Conservation (phyloP, 2,329 filamentous ascomycete species). For the Acephala macrosclerotiorum region DNA sequence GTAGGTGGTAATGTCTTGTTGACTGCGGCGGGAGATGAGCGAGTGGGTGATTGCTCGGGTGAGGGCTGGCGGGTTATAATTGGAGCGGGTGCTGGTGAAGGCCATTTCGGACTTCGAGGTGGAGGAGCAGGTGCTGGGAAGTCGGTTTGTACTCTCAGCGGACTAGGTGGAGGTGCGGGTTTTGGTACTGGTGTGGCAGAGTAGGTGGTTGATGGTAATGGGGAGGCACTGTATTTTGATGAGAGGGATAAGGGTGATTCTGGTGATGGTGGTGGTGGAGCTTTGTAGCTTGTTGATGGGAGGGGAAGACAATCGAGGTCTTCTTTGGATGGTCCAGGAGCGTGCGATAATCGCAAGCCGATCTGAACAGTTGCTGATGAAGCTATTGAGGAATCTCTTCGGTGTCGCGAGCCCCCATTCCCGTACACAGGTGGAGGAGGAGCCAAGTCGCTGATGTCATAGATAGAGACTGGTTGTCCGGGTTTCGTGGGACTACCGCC, state of each 20-base stretch:
- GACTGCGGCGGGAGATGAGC: slow-evolving; percentile 1
- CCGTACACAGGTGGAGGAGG: slow-evolving; percentile 36
- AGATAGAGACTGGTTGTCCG: slow-evolving; percentile 37
- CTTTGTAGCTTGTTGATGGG: slow-evolving; percentile 46
- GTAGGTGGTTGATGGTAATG: slow-evolving; percentile 26
- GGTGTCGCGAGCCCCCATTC: slow-evolving; percentile 37
- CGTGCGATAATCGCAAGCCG: slow-evolving; percentile 70
- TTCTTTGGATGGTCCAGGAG: slow-evolving; percentile 35
- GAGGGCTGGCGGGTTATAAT: slow-evolving; percentile 9
- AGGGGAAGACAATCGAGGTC: slow-evolving; percentile 31
- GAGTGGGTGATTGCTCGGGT: slow-evolving; percentile 18
- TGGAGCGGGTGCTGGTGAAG: slow-evolving; percentile 18
- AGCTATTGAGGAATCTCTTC: slow-evolving; percentile 65
- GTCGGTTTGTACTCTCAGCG: slow-evolving; percentile 25
- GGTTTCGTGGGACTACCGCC: slow-evolving; percentile 24
- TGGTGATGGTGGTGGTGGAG: slow-evolving; percentile 28
- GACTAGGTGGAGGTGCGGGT: slow-evolving; percentile 12
- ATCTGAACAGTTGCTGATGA: slow-evolving; percentile 77
- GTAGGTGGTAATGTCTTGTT: slow-evolving; percentile 36
- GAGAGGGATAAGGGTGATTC: slow-evolving; percentile 13
- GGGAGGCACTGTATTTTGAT: slow-evolving; percentile 13
- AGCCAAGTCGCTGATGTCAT: slow-evolving; percentile 40
- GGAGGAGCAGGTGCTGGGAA: slow-evolving; percentile 12
- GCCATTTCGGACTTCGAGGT: slow-evolving; percentile 14
- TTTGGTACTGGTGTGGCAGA: slow-evolving; percentile 11